These are phyloP conservation scores for Eutrema yunnanense DNA, from an alignment of 345 rosid genomes.

Conservation along the genomic window DNA sequence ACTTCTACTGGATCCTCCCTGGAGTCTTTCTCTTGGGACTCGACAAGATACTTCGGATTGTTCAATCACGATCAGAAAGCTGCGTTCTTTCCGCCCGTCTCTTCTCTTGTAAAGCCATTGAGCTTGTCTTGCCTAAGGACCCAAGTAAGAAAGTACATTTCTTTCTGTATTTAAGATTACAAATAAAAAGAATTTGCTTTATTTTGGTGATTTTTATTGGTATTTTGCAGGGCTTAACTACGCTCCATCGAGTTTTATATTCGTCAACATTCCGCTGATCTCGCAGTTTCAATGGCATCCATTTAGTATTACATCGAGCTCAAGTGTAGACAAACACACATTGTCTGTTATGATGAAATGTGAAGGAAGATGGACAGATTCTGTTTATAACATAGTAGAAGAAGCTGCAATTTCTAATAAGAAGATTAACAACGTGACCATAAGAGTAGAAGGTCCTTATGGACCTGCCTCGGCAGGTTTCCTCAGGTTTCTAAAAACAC, in stretches of 20 bases:
- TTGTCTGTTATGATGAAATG: slow-evolving; percentile 64
- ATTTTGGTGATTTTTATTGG: background rate
- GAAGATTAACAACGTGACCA: slow-evolving; percentile 34
- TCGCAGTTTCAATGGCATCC: slow-evolving; percentile 78
- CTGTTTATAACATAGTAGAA: slow-evolving; percentile 46
- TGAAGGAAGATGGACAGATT: slow-evolving; percentile 57
- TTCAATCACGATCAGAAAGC: slow-evolving; percentile 59
- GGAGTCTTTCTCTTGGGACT: slow-evolving; percentile 74
- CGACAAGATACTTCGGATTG: slow-evolving; percentile 61
- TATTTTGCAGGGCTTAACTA: slow-evolving; percentile 54
- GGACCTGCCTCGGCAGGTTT: slow-evolving; percentile 65
- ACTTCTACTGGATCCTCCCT: slow-evolving; percentile 62
- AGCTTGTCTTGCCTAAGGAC: slow-evolving; percentile 66
- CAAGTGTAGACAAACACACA: slow-evolving; percentile 38
- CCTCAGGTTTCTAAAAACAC: slow-evolving; percentile 41
- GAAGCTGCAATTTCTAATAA: slow-evolving; percentile 28
- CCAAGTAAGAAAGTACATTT: slow-evolving; percentile 39
- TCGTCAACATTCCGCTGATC: slow-evolving; percentile 58
- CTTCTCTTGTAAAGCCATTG: slow-evolving; percentile 52
- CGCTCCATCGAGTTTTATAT: slow-evolving; percentile 58
- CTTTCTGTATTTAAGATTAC: background rate
- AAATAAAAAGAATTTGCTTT: background rate
- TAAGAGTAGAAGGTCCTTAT: slow-evolving; percentile 78
- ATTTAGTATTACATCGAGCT: slow-evolving; percentile 76
- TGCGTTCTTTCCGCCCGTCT: slow-evolving; percentile 48